phyloP scores from a whole-genome alignment of 2,329 filamentous ascomycete species.

The Arthroderma uncinatum region DNA sequence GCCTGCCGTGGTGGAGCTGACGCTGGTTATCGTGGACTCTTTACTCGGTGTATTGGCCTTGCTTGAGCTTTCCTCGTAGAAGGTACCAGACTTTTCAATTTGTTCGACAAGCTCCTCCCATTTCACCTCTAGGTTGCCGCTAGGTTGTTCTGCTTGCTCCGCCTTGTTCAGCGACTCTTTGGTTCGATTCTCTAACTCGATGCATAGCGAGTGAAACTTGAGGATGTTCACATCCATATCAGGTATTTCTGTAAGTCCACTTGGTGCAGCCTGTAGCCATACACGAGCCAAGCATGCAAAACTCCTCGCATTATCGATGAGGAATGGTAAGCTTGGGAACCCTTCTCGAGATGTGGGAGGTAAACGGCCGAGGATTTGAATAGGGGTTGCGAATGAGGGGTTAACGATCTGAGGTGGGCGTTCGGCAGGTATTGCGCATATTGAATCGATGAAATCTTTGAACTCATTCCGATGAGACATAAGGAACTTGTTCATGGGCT shows the following conservation, averaged over 20 bases:
- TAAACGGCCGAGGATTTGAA: conserved; percentile 75
- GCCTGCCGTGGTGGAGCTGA: conserved; percentile 20
- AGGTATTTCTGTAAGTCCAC: conserved; percentile 29
- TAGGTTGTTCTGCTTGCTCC: conserved; percentile 40
- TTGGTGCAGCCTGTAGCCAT: conserved; percentile 34
- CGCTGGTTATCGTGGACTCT: conserved; percentile 23
- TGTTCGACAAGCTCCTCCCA: conserved; percentile 42
- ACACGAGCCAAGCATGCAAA: conserved; percentile 68
- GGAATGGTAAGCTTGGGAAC: conserved; percentile 82
- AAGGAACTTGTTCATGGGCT: conserved; percentile 90
- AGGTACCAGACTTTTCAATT: conserved; percentile 35
- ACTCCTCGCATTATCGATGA: conserved; percentile 79
- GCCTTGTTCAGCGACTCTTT: conserved; percentile 37
- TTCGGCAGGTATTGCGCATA: conserved; percentile 72
- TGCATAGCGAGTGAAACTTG: conserved; percentile 36
- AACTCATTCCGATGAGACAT: conserved; percentile 64
- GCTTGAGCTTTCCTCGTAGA: conserved; percentile 31
- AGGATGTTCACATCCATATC: conserved; percentile 30
- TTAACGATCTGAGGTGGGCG: conserved; percentile 54
- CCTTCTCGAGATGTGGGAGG: conserved; percentile 75
- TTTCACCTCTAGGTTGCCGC: conserved; percentile 36
- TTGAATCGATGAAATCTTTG: conserved; percentile 73
- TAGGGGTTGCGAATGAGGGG: conserved; percentile 81
- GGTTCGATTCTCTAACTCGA: conserved; percentile 34
- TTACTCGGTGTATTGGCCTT: conserved; percentile 30